A percentile compares a stretch with the other conserved stretches of the same genome.
Evolutionary conservation across 352 stramenopile species (phyloP).

Genomic region (Pelagophyceae sp.): DNA sequence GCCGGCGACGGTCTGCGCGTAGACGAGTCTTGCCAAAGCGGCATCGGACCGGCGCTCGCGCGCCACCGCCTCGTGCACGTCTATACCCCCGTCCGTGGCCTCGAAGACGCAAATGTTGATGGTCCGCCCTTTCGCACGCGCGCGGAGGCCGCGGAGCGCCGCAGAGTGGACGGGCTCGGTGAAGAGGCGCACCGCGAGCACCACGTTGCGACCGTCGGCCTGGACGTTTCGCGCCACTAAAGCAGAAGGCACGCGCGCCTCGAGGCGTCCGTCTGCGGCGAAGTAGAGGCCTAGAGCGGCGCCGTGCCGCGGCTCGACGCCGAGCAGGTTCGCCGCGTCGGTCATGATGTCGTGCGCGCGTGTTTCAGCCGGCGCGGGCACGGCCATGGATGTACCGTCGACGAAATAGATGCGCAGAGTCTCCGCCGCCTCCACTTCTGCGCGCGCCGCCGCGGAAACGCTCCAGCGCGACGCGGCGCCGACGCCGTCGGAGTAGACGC

Average conservation of each 20-base stretch:
- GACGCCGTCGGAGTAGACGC: not conserved
- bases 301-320: not conserved
- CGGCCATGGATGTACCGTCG: not conserved
- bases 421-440: not conserved
- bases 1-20: conserved; percentile 26
- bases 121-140: not conserved
- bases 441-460: not conserved
- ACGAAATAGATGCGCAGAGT: not conserved
- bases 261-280: not conserved
- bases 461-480: not conserved
- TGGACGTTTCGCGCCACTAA: not conserved
- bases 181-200: conserved; percentile 1
- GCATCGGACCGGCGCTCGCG: not conserved
- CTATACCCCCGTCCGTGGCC: no score
- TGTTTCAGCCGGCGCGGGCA: not conserved
- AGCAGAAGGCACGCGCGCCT: not conserved
- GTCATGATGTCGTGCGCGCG: not conserved
- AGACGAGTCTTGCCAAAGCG: not conserved
- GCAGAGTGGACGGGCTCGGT: conserved; percentile 4
- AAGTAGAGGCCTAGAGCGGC: not conserved
- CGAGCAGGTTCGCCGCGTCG: not conserved
- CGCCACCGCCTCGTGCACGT: not conserved
- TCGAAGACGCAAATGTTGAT: no score
- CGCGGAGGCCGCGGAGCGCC: not conserved
- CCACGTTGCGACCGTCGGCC: not conserved